phyloP scores from a whole-genome alignment of 805 yeast species.

The Blastobotrys robertii region DNA sequence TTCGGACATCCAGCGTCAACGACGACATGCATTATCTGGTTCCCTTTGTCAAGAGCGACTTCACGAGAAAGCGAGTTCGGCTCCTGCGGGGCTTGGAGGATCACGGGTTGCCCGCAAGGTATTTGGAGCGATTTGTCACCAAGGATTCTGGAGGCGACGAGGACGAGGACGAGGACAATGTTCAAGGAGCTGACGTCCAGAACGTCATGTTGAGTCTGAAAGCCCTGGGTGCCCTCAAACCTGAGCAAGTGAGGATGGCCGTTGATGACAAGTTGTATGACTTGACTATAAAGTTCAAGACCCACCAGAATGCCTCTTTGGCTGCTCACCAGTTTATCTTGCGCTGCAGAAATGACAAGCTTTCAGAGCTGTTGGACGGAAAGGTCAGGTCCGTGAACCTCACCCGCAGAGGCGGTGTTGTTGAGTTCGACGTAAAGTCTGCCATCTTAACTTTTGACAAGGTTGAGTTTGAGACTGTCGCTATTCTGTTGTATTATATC shows the following conservation, averaged over 20 bases:
- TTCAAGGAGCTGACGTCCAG: too few relatives aligned
- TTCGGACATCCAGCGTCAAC: conserved; percentile 37
- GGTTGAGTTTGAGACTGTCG: conserved; percentile 14
- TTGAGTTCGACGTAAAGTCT: background rate
- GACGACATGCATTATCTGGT: conserved; percentile 49
- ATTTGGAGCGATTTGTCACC: too few relatives aligned
- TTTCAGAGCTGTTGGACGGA: background rate
- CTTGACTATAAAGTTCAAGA: too few relatives aligned
- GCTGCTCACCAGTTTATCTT: conserved; percentile 7
- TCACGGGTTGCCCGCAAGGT: too few relatives aligned
- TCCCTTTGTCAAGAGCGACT: conserved; percentile 26
- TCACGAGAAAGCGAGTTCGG: conserved; percentile 3
- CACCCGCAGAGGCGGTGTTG: too few relatives aligned
- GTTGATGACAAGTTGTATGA: too few relatives aligned
- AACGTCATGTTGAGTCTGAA: too few relatives aligned
- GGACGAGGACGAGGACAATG: conserved; percentile 1
- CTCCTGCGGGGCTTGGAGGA: background rate
- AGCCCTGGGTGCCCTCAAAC: too few relatives aligned
- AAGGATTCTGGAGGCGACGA: background rate
- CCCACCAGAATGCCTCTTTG: too few relatives aligned
- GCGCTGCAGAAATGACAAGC: conserved; percentile 4
- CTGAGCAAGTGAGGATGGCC: too few relatives aligned
- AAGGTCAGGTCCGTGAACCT: too few relatives aligned
- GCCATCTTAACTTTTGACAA: conserved; percentile 14
- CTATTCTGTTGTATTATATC: conserved; percentile 19